Evolutionary conservation across 768 basidiomycete species (phyloP).

Genomic region (Mycena leptocephala): DNA sequence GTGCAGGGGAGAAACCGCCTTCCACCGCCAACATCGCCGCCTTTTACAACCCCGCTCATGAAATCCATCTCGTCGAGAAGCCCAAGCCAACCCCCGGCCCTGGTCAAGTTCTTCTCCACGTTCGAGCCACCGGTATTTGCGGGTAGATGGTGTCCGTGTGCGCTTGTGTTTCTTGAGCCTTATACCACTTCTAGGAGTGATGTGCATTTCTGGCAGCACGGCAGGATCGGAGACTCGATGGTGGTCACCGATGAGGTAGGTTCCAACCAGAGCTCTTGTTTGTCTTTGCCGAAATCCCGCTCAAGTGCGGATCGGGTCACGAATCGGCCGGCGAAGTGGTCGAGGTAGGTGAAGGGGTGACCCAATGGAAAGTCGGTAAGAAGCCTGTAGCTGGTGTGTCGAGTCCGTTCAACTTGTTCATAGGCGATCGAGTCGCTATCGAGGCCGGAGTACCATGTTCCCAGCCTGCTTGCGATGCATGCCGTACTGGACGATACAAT

Average conservation of each 20-base stretch:
- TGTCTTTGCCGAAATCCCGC: background rate
- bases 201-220: constrained; percentile 84
- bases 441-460: constrained; percentile 82
- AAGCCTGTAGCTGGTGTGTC: background rate
- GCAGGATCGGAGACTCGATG: constrained; percentile 80
- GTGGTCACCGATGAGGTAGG: constrained; percentile 76
- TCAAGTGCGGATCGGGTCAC: constrained; percentile 78
- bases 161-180: background rate
- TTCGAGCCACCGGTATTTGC: constrained; percentile 80
- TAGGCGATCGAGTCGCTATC: constrained; percentile 79
- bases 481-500: constrained; percentile 77
- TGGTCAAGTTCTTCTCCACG: constrained; percentile 78
- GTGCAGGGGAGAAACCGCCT: constrained; percentile 64
- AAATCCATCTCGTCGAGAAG: constrained; percentile 80
- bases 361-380: constrained; percentile 74
- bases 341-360: constrained; percentile 78
- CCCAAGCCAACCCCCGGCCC: constrained; percentile 72
- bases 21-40: constrained; percentile 72
- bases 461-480: constrained; percentile 72
- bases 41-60: constrained; percentile 76
- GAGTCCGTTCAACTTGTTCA: background rate
- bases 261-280: background rate
- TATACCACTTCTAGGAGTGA: constrained; percentile 65
- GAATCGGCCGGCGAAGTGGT: constrained; percentile 81
- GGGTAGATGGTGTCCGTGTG: constrained; percentile 59